Conservation (phyloP, 768 basidiomycete genomes). For the Suillus subaureus region DNA sequence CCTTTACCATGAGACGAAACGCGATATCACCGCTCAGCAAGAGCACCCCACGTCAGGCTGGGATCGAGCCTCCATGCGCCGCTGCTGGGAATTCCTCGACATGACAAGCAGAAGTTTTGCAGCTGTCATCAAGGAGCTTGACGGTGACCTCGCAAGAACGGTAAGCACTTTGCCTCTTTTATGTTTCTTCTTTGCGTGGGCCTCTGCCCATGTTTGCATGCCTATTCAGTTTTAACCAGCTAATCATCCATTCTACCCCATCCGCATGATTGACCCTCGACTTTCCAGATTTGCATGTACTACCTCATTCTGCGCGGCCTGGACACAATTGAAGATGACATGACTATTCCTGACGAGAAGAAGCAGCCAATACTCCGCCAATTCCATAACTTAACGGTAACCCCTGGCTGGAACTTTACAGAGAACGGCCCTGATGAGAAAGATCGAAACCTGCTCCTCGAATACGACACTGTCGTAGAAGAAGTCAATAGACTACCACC, state of each 20-base stretch:
- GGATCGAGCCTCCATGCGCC: slow-evolving; percentile 83
- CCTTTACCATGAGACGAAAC: slow-evolving; percentile 77
- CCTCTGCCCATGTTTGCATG: slow-evolving; percentile 2
- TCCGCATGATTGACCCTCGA: slow-evolving; percentile 5
- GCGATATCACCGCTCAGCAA: slow-evolving; percentile 75
- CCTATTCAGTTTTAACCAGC: not conserved
- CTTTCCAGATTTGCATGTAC: slow-evolving; percentile 84
- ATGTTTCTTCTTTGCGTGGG: slow-evolving; percentile 1
- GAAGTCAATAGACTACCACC: slow-evolving; percentile 74
- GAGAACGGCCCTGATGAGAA: slow-evolving; percentile 86
- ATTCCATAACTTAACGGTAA: slow-evolving; percentile 78
- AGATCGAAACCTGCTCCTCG: slow-evolving; percentile 81
- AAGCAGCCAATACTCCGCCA: slow-evolving; percentile 86
- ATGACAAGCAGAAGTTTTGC: slow-evolving; percentile 87
- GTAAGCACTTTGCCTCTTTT: slow-evolving; percentile 51
- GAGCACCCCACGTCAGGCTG: slow-evolving; percentile 85
- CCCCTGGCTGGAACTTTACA: slow-evolving; percentile 85
- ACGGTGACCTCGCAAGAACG: slow-evolving; percentile 90
- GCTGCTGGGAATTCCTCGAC: slow-evolving; percentile 91
- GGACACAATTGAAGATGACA: slow-evolving; percentile 99
- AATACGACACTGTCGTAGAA: slow-evolving; percentile 79
- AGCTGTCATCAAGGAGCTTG: slow-evolving; percentile 93
- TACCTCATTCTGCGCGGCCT: slow-evolving; percentile 92
- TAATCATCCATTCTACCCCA: not conserved
- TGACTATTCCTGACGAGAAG: slow-evolving; percentile 84